Evolutionary conservation across 306 rosid genomes (phyloP).

Genomic region (Quercus agrifolia): DNA sequence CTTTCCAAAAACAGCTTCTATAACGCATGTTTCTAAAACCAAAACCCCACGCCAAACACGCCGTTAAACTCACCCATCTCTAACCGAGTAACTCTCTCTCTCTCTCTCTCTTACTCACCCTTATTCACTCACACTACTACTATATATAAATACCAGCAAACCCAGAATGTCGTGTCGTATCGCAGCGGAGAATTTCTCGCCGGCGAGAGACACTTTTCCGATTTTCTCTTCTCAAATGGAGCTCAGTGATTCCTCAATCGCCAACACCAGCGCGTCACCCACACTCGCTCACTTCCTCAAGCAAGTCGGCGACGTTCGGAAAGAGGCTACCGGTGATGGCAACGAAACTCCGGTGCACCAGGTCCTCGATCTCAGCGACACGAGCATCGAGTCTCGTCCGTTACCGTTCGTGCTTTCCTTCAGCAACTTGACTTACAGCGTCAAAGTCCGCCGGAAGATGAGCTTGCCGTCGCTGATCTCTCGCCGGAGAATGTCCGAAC

Average conservation of each 20-base stretch:
- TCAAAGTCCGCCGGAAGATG: conserved; percentile 54
- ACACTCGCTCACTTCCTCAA: conserved; percentile 74
- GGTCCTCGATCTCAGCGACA: conserved; percentile 30
- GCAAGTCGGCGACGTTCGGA: conserved; percentile 63
- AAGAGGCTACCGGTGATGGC: conserved; percentile 68
- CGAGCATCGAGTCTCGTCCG: conserved; percentile 41
- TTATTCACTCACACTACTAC: neutral
- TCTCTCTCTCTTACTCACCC: neutral
- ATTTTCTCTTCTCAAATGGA: conserved; percentile 36
- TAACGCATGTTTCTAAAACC: neutral
- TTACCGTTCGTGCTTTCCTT: conserved; percentile 76
- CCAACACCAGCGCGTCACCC: conserved; percentile 32
- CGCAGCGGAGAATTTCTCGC: conserved; percentile 39
- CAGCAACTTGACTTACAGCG: conserved; percentile 68
- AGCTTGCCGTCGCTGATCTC: conserved; percentile 25
- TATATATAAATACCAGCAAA: neutral
- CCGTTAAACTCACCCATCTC: neutral
- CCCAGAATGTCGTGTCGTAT: conserved; percentile 46
- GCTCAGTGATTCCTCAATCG: conserved; percentile 27
- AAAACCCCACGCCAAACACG: neutral
- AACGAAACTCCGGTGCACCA: conserved; percentile 77
- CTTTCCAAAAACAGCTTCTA: neutral
- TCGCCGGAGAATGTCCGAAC: neutral
- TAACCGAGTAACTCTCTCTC: neutral
- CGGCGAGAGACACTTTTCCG: conserved; percentile 22